Evolutionary conservation across 2,329 filamentous ascomycete species (phyloP), one percentile per base, ranked within the genome.

Genomic region (Aspergillus ochraceoroseus): DNA sequence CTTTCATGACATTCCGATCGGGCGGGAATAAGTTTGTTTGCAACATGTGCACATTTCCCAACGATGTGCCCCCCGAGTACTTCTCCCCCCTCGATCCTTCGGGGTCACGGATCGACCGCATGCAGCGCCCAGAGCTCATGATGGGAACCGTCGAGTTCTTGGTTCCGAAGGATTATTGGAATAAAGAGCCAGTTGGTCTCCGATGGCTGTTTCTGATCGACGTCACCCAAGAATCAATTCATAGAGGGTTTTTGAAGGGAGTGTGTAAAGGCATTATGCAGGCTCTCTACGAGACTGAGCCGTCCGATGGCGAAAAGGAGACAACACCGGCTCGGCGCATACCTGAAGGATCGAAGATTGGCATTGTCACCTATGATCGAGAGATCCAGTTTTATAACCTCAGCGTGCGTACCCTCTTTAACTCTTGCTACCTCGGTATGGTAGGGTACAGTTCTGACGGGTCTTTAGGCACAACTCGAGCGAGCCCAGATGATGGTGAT

Each of bases 351-450:
- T 80, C 86, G 33, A 95, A 87, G 69, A 81, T 98, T 46, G 92
- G 90, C 34, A 95, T 98, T 61, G 82, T 96, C 48, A 95, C 92
- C 1, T 98, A 84, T 62, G 92, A 98, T 70, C 90, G 87, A 65
- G 88, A 95, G 56, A 85, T 98, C 44, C 92, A 98, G 61, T 98
- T 96, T 64, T 98, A 96, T 72, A 96, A 96, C 58, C 80, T 95
- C 55, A 87, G 82, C 57, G 81, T 86, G 71, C 70, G 82, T 75
- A 19, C 5, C 14, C 15, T 38, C n/a, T 8, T 22, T 36, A 5
- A 17, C 8, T n/a, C n/a, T 14, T 26, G 18, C 27, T 47, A 38
- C 49, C 41, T 25, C 44, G 46, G 30, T 53, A 51, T n/a, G n/a
- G n/a, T n/a, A n/a, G n/a, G n/a, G n/a, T n/a, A 11, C 42, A 11